These are phyloP conservation scores for Aspergillaceae sp. DNA, from an alignment of 2,329 filamentous ascomycete genomes.

Conservation along the genomic window DNA sequence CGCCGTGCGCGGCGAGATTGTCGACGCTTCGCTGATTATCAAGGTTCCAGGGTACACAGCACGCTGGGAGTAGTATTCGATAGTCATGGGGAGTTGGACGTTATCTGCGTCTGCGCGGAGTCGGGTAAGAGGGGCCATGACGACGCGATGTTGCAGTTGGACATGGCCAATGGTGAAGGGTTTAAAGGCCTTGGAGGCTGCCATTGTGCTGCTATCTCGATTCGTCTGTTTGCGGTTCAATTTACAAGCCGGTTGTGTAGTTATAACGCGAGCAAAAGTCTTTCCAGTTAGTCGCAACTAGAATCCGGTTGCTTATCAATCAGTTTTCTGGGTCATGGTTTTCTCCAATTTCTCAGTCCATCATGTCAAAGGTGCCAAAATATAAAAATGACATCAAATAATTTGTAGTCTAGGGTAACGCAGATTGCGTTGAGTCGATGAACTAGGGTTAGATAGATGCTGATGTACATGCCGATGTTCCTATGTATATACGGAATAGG, in stretches of 20 bases:
- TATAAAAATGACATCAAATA: no score
- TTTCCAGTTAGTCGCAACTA: background rate
- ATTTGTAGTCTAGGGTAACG: no score
- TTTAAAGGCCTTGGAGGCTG: background rate
- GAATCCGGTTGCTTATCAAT: background rate
- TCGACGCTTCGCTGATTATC: slow-evolving; percentile 49
- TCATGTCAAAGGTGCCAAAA: no score
- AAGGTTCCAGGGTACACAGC: slow-evolving; percentile 44
- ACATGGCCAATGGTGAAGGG: slow-evolving; percentile 32
- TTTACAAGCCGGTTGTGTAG: background rate
- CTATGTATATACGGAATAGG: no score
- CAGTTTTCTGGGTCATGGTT: background rate
- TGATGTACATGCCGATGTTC: no score
- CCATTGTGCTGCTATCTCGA: background rate
- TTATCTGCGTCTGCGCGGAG: slow-evolving; percentile 40
- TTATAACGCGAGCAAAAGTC: background rate
- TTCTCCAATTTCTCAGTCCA: no score
- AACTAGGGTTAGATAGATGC: no score
- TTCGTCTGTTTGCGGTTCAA: background rate
- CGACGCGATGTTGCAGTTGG: slow-evolving; percentile 36
- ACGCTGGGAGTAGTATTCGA: slow-evolving; percentile 47
- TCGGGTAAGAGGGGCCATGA: slow-evolving; percentile 48
- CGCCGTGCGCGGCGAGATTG: slow-evolving; percentile 35
- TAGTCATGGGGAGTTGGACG: slow-evolving; percentile 31
- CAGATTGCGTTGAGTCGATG: no score